Percentiles rank a stretch among this genome's conserved stretches.
Conservation (phyloP, 345 rosid species). For the Gossypium turneri region DNA sequence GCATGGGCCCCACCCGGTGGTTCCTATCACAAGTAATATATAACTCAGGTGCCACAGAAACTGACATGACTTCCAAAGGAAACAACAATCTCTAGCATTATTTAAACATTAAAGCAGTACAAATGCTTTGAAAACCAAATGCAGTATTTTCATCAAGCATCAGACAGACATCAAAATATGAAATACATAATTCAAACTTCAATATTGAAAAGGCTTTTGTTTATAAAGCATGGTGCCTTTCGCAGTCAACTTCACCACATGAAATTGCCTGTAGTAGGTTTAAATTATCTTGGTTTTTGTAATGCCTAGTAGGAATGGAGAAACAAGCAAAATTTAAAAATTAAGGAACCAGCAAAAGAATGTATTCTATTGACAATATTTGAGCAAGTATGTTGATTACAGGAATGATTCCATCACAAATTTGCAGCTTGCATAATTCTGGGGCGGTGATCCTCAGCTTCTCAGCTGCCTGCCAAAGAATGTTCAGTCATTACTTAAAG, state of each 20-base stretch:
- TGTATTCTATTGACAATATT: conserved; percentile 2
- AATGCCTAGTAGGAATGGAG: neutral
- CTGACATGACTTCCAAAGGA: conserved; percentile 14
- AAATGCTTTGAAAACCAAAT: conserved; percentile 1
- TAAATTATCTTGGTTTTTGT: neutral
- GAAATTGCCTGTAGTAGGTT: neutral
- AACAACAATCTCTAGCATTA: conserved; percentile 17
- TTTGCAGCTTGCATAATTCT: conserved; percentile 66
- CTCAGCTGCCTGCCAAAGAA: conserved; percentile 76
- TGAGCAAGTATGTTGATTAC: conserved; percentile 36
- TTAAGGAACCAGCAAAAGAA: neutral
- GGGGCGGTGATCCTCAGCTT: conserved; percentile 76
- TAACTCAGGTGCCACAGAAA: conserved; percentile 15
- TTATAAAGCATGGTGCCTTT: neutral
- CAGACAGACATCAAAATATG: conserved; percentile 7
- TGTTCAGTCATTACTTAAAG: neutral
- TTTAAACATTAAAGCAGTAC: neutral
- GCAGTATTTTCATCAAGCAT: neutral
- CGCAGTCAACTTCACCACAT: neutral
- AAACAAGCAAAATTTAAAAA: neutral
- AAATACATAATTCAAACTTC: conserved; percentile 1
- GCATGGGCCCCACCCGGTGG: conserved; percentile 96
- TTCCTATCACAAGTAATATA: conserved; percentile 44
- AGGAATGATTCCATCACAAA: conserved; percentile 86
- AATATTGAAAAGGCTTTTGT: neutral